Evolutionary conservation across 768 basidiomycete genomes (phyloP).

Genomic region (Scleroderma bovista): DNA sequence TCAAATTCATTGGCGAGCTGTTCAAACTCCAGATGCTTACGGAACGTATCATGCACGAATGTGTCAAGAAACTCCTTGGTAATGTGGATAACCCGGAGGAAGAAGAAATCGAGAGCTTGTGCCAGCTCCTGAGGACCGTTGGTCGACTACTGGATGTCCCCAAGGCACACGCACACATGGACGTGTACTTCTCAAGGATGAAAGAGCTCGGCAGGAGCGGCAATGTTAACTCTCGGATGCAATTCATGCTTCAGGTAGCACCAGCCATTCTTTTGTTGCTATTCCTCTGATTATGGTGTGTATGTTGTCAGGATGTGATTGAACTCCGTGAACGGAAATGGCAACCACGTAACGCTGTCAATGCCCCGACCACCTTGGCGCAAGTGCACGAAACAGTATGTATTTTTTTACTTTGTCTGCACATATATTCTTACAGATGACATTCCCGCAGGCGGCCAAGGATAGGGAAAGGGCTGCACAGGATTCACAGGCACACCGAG

Average conservation of each 20-base stretch:
- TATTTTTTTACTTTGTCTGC: constrained; percentile 10
- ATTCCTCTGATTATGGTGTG: constrained; percentile 2
- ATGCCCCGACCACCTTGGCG: constrained; percentile 83
- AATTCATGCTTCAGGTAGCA: constrained; percentile 91
- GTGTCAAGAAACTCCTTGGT: constrained; percentile 89
- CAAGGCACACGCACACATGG: constrained; percentile 82
- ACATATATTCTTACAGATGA: constrained; percentile 35
- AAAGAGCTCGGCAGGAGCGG: constrained; percentile 69
- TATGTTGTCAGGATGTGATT: constrained; percentile 76
- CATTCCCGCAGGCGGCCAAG: constrained; percentile 67
- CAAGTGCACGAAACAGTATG: constrained; percentile 82
- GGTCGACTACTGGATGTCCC: constrained; percentile 75
- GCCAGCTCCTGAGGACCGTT: constrained; percentile 88
- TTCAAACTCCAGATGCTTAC: constrained; percentile 99
- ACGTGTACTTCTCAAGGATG: constrained; percentile 91
- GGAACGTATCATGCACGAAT: constrained; percentile 97
- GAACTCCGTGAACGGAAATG: constrained; percentile 84
- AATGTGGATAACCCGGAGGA: constrained; percentile 96
- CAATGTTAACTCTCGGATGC: constrained; percentile 81
- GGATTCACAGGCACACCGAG: constrained; percentile 35
- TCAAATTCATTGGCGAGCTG: constrained; percentile 96
- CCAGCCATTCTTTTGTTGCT: neutral
- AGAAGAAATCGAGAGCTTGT: constrained; percentile 95
- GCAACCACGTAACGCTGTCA: constrained; percentile 63
- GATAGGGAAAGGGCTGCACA: constrained; percentile 67